Evolutionary conservation across 1,284 basidiomycete genomes (phyloP).

Genomic region (Cryptococcus jaspeensis): DNA sequence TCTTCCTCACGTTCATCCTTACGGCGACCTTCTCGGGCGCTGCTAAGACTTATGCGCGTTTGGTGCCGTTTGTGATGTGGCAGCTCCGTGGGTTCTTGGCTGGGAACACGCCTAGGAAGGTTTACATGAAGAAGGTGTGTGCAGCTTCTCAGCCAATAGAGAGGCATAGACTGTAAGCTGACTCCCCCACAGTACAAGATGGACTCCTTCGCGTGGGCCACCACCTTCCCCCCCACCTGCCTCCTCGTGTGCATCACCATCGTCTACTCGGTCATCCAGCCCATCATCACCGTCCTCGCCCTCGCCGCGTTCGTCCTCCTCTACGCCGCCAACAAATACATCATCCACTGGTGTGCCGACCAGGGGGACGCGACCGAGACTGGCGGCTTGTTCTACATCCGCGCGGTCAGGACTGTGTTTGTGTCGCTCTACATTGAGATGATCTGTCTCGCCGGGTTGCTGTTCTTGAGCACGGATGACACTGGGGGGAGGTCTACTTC

Average conservation of each 20-base stretch:
- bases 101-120: constrained; percentile 79
- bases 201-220: constrained; percentile 40
- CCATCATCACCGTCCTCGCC: constrained; percentile 45
- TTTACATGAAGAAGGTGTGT: constrained; percentile 37
- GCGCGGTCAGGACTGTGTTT: constrained; percentile 50
- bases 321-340: constrained; percentile 51
- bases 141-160: neutral
- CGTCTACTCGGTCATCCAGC: constrained; percentile 52
- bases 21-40: constrained; percentile 63
- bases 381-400: constrained; percentile 51
- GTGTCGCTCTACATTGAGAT: constrained; percentile 48
- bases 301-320: constrained; percentile 42
- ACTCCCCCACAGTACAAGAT: constrained; percentile 33
- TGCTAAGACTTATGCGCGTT: constrained; percentile 75
- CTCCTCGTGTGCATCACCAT: constrained; percentile 46
- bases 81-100: constrained; percentile 81
- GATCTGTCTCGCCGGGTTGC: constrained; percentile 48
- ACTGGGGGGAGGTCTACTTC: constrained; percentile 33
- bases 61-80: constrained; percentile 73
- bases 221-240: constrained; percentile 43
- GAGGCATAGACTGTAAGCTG: neutral
- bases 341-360: constrained; percentile 48
- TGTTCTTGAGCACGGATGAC: constrained; percentile 45
- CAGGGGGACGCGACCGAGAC: constrained; percentile 49
- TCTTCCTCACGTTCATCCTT: constrained; percentile 79